Evolutionary conservation across 2,329 filamentous ascomycete genomes (phyloP), one percentile per base, ranked within the genome.

Genomic region (Xylaria sp.): DNA sequence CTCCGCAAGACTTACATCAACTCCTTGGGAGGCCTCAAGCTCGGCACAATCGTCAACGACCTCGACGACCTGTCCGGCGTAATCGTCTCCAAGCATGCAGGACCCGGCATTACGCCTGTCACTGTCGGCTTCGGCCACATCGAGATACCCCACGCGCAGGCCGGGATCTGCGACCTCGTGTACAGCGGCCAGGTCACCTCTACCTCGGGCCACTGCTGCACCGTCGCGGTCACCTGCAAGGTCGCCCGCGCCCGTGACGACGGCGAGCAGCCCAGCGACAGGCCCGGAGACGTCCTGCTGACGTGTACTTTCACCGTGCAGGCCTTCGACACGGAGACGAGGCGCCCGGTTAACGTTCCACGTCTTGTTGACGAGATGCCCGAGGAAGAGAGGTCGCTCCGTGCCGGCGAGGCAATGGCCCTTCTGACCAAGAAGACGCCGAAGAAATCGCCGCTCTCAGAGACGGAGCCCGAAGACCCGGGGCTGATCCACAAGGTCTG

Each of bases 41-140:
- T 94, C 8, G 92, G 92, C 0, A 90, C 91, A 0, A 82, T 94
- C 18, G 88, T 94, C 70, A 94, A 94, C 91, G 92, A 94, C 71
- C 85, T 94, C 1, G 92, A 94, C 79, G 92, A 92, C 0, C 81
- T 94, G 8, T 91, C 91, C 0, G 92, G 92, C 10, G 88, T 94
- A 56, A 88, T 94, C 65, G 91, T 92, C 20, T 91, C 94, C 79
- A 92, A 91, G 71, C 82, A 90, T 84, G 80, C 86, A 83, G 75
- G 92, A 80, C 60, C 90, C 82, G 64, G 85, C 85, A 75, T 84
- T 15, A 85, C 83, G 0, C 83, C 81, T 1, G 84, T 86, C 20
- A 86, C 84, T 1, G 84, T 84, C 0, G 84, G 84, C 0, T 73
- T 86, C 18, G 84, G 86, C 68, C 80, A 84, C 12, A 85, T 86